Conservation (phyloP, 2,329 filamentous ascomycete species). For the Arthrobotrys conoides region DNA sequence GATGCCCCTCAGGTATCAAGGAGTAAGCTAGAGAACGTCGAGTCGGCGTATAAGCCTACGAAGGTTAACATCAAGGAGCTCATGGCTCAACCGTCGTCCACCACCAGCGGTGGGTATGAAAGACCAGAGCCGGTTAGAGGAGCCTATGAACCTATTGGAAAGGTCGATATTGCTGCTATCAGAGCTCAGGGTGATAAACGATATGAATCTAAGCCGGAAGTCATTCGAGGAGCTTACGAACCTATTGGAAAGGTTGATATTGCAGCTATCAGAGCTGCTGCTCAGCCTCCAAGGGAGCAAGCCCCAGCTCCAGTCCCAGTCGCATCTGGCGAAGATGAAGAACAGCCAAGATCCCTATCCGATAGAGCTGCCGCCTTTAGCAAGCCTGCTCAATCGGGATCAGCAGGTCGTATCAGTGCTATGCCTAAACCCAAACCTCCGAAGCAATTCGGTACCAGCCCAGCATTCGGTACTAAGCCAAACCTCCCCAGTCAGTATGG, state of each 20-base stretch:
- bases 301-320: conserved; percentile 62
- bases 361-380: conserved; percentile 83
- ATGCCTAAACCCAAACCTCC: conserved; percentile 95
- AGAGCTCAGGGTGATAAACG: conserved; percentile 79
- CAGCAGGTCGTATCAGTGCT: conserved; percentile 84
- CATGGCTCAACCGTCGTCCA: conserved; percentile 78
- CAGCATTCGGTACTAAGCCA: conserved; percentile 85
- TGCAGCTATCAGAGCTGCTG: conserved; percentile 87
- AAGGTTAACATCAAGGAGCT: conserved; percentile 94
- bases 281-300: conserved; percentile 74
- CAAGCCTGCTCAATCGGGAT: conserved; percentile 66
- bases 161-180: conserved; percentile 96
- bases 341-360: conserved; percentile 76
- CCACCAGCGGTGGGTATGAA: conserved; percentile 67
- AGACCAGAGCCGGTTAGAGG: conserved; percentile 80
- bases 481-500: conserved; percentile 80
- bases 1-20: conserved; percentile 93
- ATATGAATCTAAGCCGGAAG: conserved; percentile 83
- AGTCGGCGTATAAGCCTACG: conserved; percentile 92
- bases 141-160: conserved; percentile 92
- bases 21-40: conserved; percentile 90
- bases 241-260: conserved; percentile 98
- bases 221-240: conserved; percentile 93
- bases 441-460: conserved; percentile 83
- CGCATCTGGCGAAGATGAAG: conserved; percentile 66